These are phyloP conservation scores for Sarocladium kiliense DNA, from an alignment of 2,329 filamentous ascomycete species.

Conservation along the genomic window DNA sequence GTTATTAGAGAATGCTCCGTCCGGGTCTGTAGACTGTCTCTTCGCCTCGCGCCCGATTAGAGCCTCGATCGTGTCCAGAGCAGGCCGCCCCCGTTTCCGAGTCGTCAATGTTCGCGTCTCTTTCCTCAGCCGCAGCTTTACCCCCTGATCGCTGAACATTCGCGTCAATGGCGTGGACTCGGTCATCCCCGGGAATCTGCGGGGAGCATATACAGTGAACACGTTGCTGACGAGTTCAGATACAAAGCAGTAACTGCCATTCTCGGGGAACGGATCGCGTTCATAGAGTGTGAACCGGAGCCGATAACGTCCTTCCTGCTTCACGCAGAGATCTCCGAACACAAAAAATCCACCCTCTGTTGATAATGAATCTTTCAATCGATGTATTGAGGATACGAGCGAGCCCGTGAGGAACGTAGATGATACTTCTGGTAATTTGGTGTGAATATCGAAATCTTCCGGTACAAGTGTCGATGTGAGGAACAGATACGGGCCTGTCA, in stretches of 20 bases:
- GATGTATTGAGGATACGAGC: conserved; percentile 74
- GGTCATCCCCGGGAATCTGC: conserved; percentile 72
- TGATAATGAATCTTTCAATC: conserved; percentile 73
- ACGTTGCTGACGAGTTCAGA: conserved; percentile 43
- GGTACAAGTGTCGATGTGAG: conserved; percentile 39
- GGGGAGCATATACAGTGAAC: conserved; percentile 62
- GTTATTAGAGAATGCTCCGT: conserved; percentile 8
- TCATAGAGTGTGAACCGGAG: conserved; percentile 71
- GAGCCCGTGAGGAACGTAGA: conserved; percentile 61
- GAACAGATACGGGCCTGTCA: conserved; percentile 42
- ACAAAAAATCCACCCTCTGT: conserved; percentile 81
- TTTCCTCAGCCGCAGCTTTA: conserved; percentile 76
- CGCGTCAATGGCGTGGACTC: conserved; percentile 79
- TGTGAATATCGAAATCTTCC: conserved; percentile 35
- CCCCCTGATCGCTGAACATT: conserved; percentile 81
- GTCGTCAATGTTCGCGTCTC: conserved; percentile 61
- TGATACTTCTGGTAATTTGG: conserved; percentile 23
- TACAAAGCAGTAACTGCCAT: conserved; percentile 17
- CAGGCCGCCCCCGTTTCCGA: conserved; percentile 36
- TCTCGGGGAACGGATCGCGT: conserved; percentile 23
- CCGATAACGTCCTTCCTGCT: conserved; percentile 65
- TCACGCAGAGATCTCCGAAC: conserved; percentile 83
- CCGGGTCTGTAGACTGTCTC: conserved; percentile 16
- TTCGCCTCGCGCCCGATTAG: conserved; percentile 16
- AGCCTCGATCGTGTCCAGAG: conserved; percentile 14